Evolutionary conservation across 2,329 filamentous ascomycete species (phyloP).

Genomic region (Ophiocordyceps camponoti-floridani): DNA sequence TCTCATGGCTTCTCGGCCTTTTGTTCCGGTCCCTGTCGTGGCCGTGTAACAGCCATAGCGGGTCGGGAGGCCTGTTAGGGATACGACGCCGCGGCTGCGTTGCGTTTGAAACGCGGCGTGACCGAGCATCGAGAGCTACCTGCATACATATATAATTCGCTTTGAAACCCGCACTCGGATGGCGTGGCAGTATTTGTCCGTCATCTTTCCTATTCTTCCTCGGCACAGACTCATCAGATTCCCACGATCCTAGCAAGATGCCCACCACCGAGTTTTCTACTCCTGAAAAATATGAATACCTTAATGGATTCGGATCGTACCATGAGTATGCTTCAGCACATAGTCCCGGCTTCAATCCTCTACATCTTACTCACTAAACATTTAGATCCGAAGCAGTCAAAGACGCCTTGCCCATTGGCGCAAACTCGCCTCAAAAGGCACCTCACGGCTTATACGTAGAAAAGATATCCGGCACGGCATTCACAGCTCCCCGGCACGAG

Average conservation of each 20-base stretch:
- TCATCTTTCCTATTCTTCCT: neutral
- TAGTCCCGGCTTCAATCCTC: too few species aligned
- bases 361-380: neutral
- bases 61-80: neutral
- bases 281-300: neutral
- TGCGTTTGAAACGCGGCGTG: neutral
- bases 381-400: conserved; percentile 56
- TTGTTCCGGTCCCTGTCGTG: neutral
- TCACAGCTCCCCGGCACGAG: conserved; percentile 45
- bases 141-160: neutral
- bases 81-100: neutral
- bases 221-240: neutral
- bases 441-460: conserved; percentile 68
- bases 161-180: neutral
- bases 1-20: neutral
- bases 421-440: conserved; percentile 70
- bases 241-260: neutral
- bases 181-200: neutral
- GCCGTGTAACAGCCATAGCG: neutral
- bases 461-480: conserved; percentile 55
- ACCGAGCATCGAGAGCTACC: neutral
- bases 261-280: neutral
- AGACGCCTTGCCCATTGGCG: conserved; percentile 54
- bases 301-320: neutral
- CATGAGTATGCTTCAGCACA: neutral